Percentiles rank a stretch among this genome's conserved stretches.
Conservation (phyloP, 208 protist species). For the Polymyxa betae region DNA sequence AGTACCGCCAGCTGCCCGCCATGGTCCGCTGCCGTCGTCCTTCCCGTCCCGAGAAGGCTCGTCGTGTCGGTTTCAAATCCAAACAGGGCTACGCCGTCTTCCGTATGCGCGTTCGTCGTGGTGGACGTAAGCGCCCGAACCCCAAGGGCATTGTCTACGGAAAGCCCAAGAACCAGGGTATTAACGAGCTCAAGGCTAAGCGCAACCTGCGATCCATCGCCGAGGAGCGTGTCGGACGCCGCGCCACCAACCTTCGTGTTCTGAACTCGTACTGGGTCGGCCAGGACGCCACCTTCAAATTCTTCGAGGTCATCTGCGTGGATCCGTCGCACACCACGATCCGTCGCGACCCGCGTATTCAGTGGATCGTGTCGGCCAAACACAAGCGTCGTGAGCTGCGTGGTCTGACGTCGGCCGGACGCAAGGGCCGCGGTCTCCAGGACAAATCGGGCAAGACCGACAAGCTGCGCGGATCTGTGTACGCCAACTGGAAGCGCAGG, state of each 20-base stretch:
- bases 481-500: constrained; percentile 95
- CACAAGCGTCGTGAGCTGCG: constrained; percentile 91
- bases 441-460: constrained; percentile 90
- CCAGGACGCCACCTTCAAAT: constrained; percentile 78
- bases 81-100: constrained; percentile 99
- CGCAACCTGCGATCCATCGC: constrained; percentile 92
- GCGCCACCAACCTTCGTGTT: constrained; percentile 93
- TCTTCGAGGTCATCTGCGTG: constrained; percentile 92
- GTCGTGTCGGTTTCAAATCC: constrained; percentile 98
- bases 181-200: constrained; percentile 94
- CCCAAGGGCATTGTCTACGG: constrained; percentile 96
- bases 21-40: constrained; percentile 89
- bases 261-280: constrained; percentile 99
- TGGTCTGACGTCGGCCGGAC: constrained; percentile 96
- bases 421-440: constrained; percentile 90
- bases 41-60: constrained; percentile 98
- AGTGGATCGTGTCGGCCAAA: constrained; percentile 97
- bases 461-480: constrained; percentile 90
- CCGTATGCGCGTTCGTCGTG: constrained; percentile 96
- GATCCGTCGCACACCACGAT: constrained; percentile 96
- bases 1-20: constrained; percentile 92
- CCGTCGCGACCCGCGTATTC: constrained; percentile 95
- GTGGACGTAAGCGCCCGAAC: constrained; percentile 94
- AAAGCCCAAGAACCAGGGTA: constrained; percentile 95
- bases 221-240: constrained; percentile 94